Percentiles rank a stretch among this genome's conserved stretches.
These are phyloP conservation scores for Coemansia sp. DNA, from an alignment of 192 early-diverging fungal species.

Conservation along the genomic window DNA sequence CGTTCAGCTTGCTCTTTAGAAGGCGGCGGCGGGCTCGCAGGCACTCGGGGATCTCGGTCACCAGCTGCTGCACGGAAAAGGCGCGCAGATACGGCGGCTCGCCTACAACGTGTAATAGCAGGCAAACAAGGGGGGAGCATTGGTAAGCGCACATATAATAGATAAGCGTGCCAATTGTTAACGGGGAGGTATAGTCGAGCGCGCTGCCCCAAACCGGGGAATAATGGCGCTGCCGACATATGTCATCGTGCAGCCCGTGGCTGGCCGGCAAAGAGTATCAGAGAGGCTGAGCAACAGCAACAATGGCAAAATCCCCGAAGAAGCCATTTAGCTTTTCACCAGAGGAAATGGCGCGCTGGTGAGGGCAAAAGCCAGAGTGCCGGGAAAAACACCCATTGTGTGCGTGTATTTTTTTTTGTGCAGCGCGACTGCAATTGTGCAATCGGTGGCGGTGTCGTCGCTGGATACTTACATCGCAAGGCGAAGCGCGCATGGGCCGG, in stretches of 20 bases:
- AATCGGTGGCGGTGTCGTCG: neutral
- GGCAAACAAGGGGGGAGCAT: neutral
- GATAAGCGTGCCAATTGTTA: neutral
- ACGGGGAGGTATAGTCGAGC: neutral
- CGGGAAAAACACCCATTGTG: neutral
- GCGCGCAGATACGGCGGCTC: conserved; percentile 34
- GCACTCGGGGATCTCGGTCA: conserved; percentile 26
- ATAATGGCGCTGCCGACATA: no score
- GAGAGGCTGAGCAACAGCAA: no score
- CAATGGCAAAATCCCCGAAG: no score
- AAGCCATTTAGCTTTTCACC: no score
- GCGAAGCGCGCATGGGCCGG: conserved; percentile 56
- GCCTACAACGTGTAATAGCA: conserved; percentile 26
- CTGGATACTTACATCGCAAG: conserved; percentile 48
- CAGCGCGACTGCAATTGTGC: neutral
- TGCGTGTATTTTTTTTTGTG: neutral
- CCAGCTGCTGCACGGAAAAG: conserved; percentile 44
- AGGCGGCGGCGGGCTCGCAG: conserved; percentile 64
- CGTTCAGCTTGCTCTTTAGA: conserved; percentile 63
- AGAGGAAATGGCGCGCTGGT: no score
- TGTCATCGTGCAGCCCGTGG: no score
- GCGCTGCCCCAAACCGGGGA: no score
- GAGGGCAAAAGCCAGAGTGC: conserved; percentile 6
- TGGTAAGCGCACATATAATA: neutral
- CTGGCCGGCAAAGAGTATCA: no score